Evolutionary conservation across 73 alveolate species (phyloP), one percentile per base, ranked within the genome.

Genomic region (Tetrahymena thermophila): DNA sequence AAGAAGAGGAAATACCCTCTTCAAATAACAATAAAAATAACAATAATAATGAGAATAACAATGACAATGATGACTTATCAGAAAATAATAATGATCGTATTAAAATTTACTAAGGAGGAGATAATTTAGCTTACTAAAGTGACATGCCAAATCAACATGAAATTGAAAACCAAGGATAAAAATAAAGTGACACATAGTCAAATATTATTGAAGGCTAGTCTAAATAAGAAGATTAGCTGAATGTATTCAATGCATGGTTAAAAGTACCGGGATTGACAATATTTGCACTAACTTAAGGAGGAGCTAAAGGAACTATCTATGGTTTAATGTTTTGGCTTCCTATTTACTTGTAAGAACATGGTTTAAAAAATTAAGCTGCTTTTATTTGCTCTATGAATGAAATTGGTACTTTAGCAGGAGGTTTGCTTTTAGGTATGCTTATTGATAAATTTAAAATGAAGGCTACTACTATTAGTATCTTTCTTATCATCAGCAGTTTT

Each of bases 321-420:
- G 89, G 89, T 16, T n/a, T 71, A 71, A 71, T 71, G 89, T 71
- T 71, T 71, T 71, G 89, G 89, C 89, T 71, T 71, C 89, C 89
- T 71, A 71, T 71, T 23, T 71, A 71, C 11, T 71, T 71, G 89
- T 13, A 71, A 71, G 89, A 71, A 8, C 89, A 71, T 71, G 89
- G 89, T 3, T 71, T 71, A 71, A 71, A 71, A 31, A 71, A 71
- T 71, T 71, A 71, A 31, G 89, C 89, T 25, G 89, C 89, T 31
- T 71, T 71, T 31, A 71, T 71, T 71, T 71, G 89, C n/a, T 71
- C 89, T 71, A 71, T 71, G 89, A 71, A 71, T 71, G 89, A 71
- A 71, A 71, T 71, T 23, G 89, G 89, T n/a, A 71, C 89, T 25
- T 71, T 71, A 28, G 89, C 89, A 8, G 89, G 89, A 28, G 89